Percentiles rank a stretch among this genome's conserved stretches.
These are phyloP conservation scores for Pythium rishiriense DNA, from an alignment of 352 stramenopile genomes.

Conservation along the genomic window DNA sequence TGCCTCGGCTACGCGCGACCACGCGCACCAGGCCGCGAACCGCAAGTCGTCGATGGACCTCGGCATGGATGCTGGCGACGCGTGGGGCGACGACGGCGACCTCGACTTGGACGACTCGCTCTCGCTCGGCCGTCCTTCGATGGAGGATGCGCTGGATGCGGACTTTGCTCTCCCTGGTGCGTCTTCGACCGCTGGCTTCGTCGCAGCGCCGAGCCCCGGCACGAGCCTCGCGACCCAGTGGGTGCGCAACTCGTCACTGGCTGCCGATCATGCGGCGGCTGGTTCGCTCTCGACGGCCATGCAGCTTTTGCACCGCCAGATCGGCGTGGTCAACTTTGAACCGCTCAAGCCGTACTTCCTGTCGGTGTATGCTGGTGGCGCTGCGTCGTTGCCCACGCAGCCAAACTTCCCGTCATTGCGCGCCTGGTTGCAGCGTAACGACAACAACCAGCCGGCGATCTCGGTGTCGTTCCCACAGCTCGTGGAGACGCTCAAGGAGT, in stretches of 20 bases:
- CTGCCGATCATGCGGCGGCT: slow-evolving; percentile 96
- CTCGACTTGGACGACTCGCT: slow-evolving; percentile 83
- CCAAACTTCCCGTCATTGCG: slow-evolving; percentile 72
- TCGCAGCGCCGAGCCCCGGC: slow-evolving; percentile 90
- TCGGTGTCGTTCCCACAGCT: slow-evolving; percentile 89
- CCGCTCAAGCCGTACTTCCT: slow-evolving; percentile 92
- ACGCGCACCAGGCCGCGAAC: slow-evolving; percentile 29
- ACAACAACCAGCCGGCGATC: slow-evolving; percentile 86
- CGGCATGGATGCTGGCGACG: slow-evolving; percentile 70
- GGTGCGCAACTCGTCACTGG: slow-evolving; percentile 96
- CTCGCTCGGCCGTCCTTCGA: slow-evolving; percentile 45
- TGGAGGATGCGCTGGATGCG: slow-evolving; percentile 55
- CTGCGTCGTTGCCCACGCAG: slow-evolving; percentile 85
- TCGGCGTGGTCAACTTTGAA: slow-evolving; percentile 97
- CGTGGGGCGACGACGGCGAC: slow-evolving; percentile 84
- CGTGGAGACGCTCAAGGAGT: slow-evolving; percentile 93
- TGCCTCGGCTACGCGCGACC: slow-evolving; percentile 32
- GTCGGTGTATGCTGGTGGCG: slow-evolving; percentile 77
- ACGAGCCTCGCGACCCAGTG: slow-evolving; percentile 89
- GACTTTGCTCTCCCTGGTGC: slow-evolving; percentile 43
- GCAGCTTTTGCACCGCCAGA: slow-evolving; percentile 98
- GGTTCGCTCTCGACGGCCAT: slow-evolving; percentile 96
- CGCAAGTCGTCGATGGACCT: slow-evolving; percentile 78
- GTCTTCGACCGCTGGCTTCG: slow-evolving; percentile 62
- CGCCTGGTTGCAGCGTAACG: slow-evolving; percentile 86